Conservation (phyloP, 805 yeast genomes). For the Candida fluviatilis region DNA sequence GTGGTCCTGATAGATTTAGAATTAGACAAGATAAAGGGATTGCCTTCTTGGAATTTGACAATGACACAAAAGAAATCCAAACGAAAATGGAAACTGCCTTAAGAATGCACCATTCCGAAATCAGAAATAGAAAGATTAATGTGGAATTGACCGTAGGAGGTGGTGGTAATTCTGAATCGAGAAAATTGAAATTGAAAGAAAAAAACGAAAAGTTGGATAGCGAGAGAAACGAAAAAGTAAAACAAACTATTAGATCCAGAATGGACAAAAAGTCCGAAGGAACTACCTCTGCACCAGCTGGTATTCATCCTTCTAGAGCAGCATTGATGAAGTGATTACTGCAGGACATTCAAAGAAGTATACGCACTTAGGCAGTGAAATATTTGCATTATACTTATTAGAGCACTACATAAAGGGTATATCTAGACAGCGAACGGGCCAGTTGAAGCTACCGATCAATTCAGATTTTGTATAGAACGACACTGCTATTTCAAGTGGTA, state of each 20-base stretch:
- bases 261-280: constrained; percentile 12
- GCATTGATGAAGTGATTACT: constrained; percentile 36
- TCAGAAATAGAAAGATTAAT: constrained; percentile 76
- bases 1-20: constrained; percentile 73
- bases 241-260: constrained; percentile 26
- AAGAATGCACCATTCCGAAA: constrained; percentile 70
- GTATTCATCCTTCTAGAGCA: constrained; percentile 68
- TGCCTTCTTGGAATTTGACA: constrained; percentile 82
- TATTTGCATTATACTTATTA: too few relatives aligned
- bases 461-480: too few relatives aligned
- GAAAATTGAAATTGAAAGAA: constrained; percentile 64
- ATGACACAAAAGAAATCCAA: constrained; percentile 57
- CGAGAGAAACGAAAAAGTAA: constrained; percentile 61
- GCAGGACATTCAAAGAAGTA: too few relatives aligned
- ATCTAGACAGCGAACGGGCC: too few relatives aligned
- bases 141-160: constrained; percentile 98
- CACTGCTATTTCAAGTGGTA: too few relatives aligned
- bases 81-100: constrained; percentile 81
- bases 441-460: too few relatives aligned
- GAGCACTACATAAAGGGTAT: too few relatives aligned
- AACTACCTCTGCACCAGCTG: constrained; percentile 12
- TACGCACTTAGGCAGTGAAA: too few relatives aligned
- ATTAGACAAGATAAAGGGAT: constrained; percentile 83
- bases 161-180: constrained; percentile 79
- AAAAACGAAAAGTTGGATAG: constrained; percentile 74